Evolutionary conservation across 345 rosid genomes (phyloP).

Genomic region (Linum trigynum): DNA sequence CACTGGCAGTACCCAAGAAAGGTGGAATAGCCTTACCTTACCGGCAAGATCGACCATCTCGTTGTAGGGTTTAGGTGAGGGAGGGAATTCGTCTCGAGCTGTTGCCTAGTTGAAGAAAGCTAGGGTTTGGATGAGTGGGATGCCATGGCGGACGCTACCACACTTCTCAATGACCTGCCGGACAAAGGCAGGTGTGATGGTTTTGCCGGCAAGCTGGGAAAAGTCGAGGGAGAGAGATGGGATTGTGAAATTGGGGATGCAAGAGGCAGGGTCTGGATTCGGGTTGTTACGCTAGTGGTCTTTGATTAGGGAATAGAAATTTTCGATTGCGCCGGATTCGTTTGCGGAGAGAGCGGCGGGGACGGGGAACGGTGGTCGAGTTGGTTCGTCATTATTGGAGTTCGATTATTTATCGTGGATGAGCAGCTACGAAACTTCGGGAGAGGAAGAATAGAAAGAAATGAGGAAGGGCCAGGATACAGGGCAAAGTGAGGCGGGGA

Average conservation of each 20-base stretch:
- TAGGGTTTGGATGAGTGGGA: constrained; percentile 58
- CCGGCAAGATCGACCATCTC: constrained; percentile 81
- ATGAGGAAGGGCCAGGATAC: neutral
- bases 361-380: constrained; percentile 10
- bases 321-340: constrained; percentile 42
- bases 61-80: constrained; percentile 56
- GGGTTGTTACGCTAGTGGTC: constrained; percentile 80
- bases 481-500: neutral
- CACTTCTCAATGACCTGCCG: constrained; percentile 57
- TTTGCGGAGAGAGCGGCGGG: constrained; percentile 29
- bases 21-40: constrained; percentile 61
- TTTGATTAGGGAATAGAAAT: constrained; percentile 53
- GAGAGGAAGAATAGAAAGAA: constrained; percentile 19
- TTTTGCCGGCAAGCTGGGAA: constrained; percentile 34
- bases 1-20: too few relatives aligned
- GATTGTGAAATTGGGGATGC: constrained; percentile 39
- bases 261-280: constrained; percentile 18
- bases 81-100: constrained; percentile 25
- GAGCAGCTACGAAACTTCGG: constrained; percentile 11
- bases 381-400: too few relatives aligned
- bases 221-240: constrained; percentile 57
- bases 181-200: constrained; percentile 40
- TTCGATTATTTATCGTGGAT: constrained; percentile 13
- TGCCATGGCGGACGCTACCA: constrained; percentile 61
- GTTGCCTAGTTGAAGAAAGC: constrained; percentile 87